These are phyloP conservation scores for Picea glauca DNA, from an alignment of 75 land plant genomes.

Conservation along the genomic window DNA sequence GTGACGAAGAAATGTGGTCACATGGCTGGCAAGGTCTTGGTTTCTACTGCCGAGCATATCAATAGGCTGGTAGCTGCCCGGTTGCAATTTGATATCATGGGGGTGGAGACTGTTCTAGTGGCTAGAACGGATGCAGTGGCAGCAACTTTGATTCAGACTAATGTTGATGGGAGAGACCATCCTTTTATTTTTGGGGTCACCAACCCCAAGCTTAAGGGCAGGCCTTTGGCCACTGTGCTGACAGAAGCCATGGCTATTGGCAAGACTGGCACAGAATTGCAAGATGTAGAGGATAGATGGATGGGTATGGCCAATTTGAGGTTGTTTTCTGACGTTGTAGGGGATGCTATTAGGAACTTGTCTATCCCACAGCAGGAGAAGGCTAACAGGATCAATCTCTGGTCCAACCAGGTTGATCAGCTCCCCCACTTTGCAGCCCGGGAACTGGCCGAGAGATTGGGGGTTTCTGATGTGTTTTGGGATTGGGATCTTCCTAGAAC, in stretches of 20 bases:
- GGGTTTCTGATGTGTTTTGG: slow-evolving; percentile 62
- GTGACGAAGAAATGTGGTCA: slow-evolving; percentile 77
- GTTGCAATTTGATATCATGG: slow-evolving; percentile 91
- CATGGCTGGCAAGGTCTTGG: slow-evolving; percentile 94
- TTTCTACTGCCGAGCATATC: slow-evolving; percentile 67
- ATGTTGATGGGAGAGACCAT: slow-evolving; percentile 78
- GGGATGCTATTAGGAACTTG: slow-evolving; percentile 44
- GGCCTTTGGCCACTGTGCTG: slow-evolving; percentile 39
- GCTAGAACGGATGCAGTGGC: slow-evolving; percentile 84
- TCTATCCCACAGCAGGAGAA: slow-evolving; percentile 46
- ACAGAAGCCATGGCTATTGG: slow-evolving; percentile 50
- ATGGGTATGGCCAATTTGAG: slow-evolving; percentile 45
- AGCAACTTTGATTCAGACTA: slow-evolving; percentile 71
- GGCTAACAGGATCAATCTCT: slow-evolving; percentile 41
- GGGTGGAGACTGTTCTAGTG: slow-evolving; percentile 71
- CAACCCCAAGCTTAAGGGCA: slow-evolving; percentile 56
- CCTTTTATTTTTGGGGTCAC: slow-evolving; percentile 79
- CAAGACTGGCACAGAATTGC: slow-evolving; percentile 61
- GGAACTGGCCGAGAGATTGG: slow-evolving; percentile 60
- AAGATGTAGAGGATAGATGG: slow-evolving; percentile 78
- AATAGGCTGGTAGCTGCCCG: slow-evolving; percentile 78
- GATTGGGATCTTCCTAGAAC: slow-evolving; percentile 81
- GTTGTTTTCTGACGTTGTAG: slow-evolving; percentile 62
- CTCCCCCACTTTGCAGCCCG: slow-evolving; percentile 53
- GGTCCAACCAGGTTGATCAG: slow-evolving; percentile 27